phyloP scores from a whole-genome alignment of 306 rosid genomes.

The Dryas octopetala region DNA sequence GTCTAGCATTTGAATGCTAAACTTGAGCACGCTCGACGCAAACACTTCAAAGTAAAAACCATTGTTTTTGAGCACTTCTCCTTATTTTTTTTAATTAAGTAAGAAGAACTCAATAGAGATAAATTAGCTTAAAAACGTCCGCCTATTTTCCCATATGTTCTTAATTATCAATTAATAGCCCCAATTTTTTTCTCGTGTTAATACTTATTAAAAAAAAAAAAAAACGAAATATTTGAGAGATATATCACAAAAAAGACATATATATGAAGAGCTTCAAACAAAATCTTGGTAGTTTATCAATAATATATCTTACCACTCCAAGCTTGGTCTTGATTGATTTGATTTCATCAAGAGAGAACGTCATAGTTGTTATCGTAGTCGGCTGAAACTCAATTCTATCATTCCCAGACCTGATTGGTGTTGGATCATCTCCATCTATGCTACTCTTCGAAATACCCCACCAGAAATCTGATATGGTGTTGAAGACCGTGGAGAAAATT shows the following conservation, averaged over 20 bases:
- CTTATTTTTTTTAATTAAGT: too few species aligned
- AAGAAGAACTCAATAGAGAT: too few species aligned
- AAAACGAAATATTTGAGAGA: too few species aligned
- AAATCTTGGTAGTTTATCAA: neutral
- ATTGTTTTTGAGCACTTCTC: too few species aligned
- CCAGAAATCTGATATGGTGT: slow-evolving; percentile 42
- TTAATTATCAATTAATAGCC: too few species aligned
- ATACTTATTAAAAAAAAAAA: too few species aligned
- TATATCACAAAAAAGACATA: neutral
- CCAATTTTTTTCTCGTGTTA: too few species aligned
- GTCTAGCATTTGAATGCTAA: too few species aligned
- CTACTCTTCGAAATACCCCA: slow-evolving; percentile 43
- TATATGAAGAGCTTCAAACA: neutral
- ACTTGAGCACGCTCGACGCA: too few species aligned
- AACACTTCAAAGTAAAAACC: too few species aligned
- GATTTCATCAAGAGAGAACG: slow-evolving; percentile 44
- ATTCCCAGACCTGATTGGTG: slow-evolving; percentile 45
- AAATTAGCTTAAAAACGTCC: too few species aligned
- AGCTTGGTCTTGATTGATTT: slow-evolving; percentile 48
- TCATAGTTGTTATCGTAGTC: slow-evolving; percentile 27
- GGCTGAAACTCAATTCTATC: slow-evolving; percentile 36
- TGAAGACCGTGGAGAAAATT: slow-evolving; percentile 25
- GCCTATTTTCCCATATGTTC: too few species aligned
- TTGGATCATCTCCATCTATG: slow-evolving; percentile 41
- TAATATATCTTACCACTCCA: slow-evolving; percentile 44